Base-by-base conservation (phyloP, 192 early-diverging fungal genomes). In the Backusella macrospora region DNA sequence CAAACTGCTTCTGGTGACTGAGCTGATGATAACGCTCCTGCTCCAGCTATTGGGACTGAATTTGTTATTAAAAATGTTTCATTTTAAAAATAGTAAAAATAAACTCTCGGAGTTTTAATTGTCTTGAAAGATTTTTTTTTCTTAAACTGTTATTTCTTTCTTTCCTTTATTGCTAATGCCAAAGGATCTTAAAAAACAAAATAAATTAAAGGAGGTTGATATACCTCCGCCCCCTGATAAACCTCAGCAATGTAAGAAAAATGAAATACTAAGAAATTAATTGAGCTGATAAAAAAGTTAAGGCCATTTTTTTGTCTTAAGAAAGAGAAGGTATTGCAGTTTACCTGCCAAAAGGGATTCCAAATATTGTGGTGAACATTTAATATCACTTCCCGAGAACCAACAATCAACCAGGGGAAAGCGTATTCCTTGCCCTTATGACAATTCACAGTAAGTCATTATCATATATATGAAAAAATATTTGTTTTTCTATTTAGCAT, bases 321-420 rank as follows among this genome's bases (percentile, higher is more conserved):
- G 81, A 42, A 92, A 92, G 67, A 78, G 81, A 45, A 82, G 88
- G 48, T 94, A 90, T 75, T 94, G 93, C 59, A 77, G 84, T 34
- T 69, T 94, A 48, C 79, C 74, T 18, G 74, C 89, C n/a, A 88
- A 84, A 68, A 72, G 71, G 6, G 81, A 76, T 0, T 81, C 79
- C 67, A 84, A 84, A 43, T 93, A 85, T 73, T 94, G 93, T 72
- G 90, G 91, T 15, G 91, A 94, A 69, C 93, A 94, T 76, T 80
- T 87, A 29, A 81, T 75, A 38, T 67, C 77, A 9, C 83, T 82
- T 13, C 65, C 77, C 47, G 65, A 67, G 37, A 59, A 67, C 63
- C 65, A 55, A 45, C 18, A 14, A 29, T 49, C 64, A 14, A 46
- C 68, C 34, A 67, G 73, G 26, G 43, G 70, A 34, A 82, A 83